Base-by-base conservation (phyloP, 75 land plant genomes). In the Selaginella tamariscina region DNA sequence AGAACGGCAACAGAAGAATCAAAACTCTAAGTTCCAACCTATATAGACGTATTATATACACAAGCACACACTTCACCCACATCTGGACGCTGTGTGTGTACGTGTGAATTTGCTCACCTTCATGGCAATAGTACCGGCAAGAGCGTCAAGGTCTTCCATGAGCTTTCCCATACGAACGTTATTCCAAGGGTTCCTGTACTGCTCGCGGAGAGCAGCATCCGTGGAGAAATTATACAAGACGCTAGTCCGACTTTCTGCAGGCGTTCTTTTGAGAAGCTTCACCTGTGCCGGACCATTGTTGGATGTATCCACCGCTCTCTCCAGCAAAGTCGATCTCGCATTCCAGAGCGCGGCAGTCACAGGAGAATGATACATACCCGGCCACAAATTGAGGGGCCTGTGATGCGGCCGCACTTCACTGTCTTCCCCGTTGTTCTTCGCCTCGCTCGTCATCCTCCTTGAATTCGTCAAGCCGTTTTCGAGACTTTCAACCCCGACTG, bases 281-380 rank as follows among this genome's bases (percentile, higher is more conserved):
- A 64, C 80, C 56, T 84, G 97, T 11, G 95, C 84, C 1, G 93
- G 93, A 1, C 83, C 95, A 31, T 89, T 81, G 0, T 39, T 70
- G 9, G 89, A 79, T 27, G 81, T 76, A 33, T 79, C 81, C 55
- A 79, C 67, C 0, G 73, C 71, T 54, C 81, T 67, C 73, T 92
- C 97, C 54, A 84, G 86, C 27, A 89, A 83, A 21, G 64, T 77
- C 30, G 95, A 86, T 63, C 95, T 66, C 0, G 95, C 85, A 21
- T 86, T 87, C 97, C 97, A 92, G 29, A 92, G 66, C 2, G 90
- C 95, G 55, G 73, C 81, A 0, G 97, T 92, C 26, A 92, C 97
- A 1, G 97, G 97, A 0, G 97, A 92, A 54, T 92, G 96, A 64
- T 92, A 89, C 87, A 82, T 85, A 21, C 97, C 95, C 5, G 97